These are phyloP conservation scores for Simplicillium sp. DNA, from an alignment of 2,329 filamentous ascomycete genomes.

Conservation along the genomic window DNA sequence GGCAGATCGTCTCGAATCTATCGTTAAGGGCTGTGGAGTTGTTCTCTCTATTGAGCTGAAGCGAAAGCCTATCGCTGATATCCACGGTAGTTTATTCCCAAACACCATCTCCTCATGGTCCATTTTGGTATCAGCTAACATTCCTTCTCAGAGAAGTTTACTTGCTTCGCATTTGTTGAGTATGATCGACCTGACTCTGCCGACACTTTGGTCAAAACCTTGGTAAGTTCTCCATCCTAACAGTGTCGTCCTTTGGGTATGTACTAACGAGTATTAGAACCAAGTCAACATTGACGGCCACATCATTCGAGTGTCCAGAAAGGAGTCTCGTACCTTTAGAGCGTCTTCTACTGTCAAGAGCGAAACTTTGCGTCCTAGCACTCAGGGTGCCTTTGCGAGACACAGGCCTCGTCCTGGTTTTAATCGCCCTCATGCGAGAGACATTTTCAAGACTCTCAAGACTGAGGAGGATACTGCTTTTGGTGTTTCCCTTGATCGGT, in stretches of 20 bases:
- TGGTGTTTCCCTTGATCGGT: no score
- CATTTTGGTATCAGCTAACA: slow-evolving; percentile 6
- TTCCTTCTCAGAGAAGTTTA: slow-evolving; percentile 8
- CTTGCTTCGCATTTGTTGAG: slow-evolving; percentile 28
- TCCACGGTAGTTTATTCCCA: slow-evolving; percentile 7
- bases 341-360: slow-evolving; percentile 5
- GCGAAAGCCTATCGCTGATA: slow-evolving; percentile 12
- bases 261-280: slow-evolving; percentile 17
- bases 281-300: slow-evolving; percentile 19
- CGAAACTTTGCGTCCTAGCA: slow-evolving; percentile 5
- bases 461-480: no score
- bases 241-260: slow-evolving; percentile 2
- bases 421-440: no score
- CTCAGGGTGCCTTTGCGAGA: background rate
- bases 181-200: slow-evolving; percentile 25
- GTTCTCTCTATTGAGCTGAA: slow-evolving; percentile 20
- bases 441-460: no score
- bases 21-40: slow-evolving; percentile 27
- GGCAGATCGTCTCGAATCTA: slow-evolving; percentile 22
- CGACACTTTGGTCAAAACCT: slow-evolving; percentile 21
- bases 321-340: slow-evolving; percentile 16
- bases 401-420: no score
- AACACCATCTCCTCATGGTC: background rate
- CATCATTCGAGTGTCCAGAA: slow-evolving; percentile 27
- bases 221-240: slow-evolving; percentile 21